Percentiles rank a stretch among this genome's conserved stretches.
Evolutionary conservation across 176 grass and related monocot species (phyloP).

Genomic region (Carex kokanica): DNA sequence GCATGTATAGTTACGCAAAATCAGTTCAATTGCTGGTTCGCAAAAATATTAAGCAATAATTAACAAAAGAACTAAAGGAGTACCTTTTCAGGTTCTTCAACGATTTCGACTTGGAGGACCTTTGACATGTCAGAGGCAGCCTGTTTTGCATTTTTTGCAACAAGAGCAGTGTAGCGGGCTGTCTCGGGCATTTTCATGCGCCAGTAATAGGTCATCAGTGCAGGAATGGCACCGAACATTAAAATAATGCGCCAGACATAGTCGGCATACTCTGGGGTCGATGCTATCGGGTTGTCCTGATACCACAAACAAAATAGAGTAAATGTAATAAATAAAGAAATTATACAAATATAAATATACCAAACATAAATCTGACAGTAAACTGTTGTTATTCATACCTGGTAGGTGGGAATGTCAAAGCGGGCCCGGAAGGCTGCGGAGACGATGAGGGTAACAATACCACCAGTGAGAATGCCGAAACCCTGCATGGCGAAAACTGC

Average conservation of each 20-base stretch:
- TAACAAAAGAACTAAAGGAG: not conserved
- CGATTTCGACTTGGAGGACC: slow-evolving; percentile 53
- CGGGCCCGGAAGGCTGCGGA: slow-evolving; percentile 32
- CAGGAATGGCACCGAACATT: slow-evolving; percentile 73
- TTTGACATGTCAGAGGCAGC: slow-evolving; percentile 57
- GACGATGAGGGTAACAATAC: slow-evolving; percentile 38
- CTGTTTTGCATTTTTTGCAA: slow-evolving; percentile 62
- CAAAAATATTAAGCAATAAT: not conserved
- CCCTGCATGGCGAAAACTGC: slow-evolving; percentile 72
- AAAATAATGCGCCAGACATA: slow-evolving; percentile 68
- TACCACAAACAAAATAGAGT: not conserved
- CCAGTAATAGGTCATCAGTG: slow-evolving; percentile 64
- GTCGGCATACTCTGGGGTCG: slow-evolving; percentile 57
- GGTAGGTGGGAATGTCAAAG: slow-evolving; percentile 25
- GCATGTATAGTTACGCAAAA: not conserved
- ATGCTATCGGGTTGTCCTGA: slow-evolving; percentile 10
- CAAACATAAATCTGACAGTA: not conserved
- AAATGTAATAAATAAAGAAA: not conserved
- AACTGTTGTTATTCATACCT: not conserved
- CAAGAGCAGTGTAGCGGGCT: slow-evolving; percentile 39
- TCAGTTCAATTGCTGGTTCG: not conserved
- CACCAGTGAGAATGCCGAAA: slow-evolving; percentile 54
- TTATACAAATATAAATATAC: not conserved
- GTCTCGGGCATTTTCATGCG: slow-evolving; percentile 58
- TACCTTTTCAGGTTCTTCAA: slow-evolving; percentile 30